Conservation (phyloP, 495 filamentous ascomycete genomes). For the Neurospora sp. region DNA sequence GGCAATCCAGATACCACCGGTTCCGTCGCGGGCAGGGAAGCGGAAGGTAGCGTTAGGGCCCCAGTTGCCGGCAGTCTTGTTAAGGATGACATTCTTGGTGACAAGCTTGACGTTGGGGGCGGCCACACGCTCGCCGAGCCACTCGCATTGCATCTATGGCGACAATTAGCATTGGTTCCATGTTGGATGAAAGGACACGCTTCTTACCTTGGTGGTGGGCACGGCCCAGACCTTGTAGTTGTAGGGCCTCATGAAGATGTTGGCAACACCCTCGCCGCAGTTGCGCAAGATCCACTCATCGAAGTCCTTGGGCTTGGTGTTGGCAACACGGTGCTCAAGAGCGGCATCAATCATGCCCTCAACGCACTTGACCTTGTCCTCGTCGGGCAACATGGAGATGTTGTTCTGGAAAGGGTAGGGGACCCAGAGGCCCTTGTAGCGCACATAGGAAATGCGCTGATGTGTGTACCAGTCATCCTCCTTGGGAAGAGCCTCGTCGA, state of each 20-base stretch:
- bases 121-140: conserved; percentile 97
- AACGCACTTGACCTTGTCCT: conserved; percentile 90
- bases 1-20: conserved; percentile 97
- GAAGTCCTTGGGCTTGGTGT: conserved; percentile 87
- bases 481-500: conserved; percentile 90
- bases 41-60: conserved; percentile 97
- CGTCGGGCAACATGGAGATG: conserved; percentile 96
- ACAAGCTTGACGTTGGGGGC: conserved; percentile 94
- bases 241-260: conserved; percentile 98
- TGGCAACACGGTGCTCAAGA: conserved; percentile 71
- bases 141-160: conserved; percentile 93
- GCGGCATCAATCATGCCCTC: conserved; percentile 96
- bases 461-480: conserved; percentile 94
- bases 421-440: conserved; percentile 92
- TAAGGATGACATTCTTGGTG: conserved; percentile 87
- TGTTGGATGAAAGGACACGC: neutral
- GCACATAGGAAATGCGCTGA: conserved; percentile 97
- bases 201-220: conserved; percentile 87
- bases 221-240: conserved; percentile 99
- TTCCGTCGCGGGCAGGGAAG: conserved; percentile 92
- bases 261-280: conserved; percentile 82
- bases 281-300: conserved; percentile 97
- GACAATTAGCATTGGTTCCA: neutral
- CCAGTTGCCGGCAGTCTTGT: conserved; percentile 96
- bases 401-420: conserved; percentile 99